phyloP scores from a whole-genome alignment of 225 moss, liverwort and hornwort genomes.

The Polytrichum formosum region DNA sequence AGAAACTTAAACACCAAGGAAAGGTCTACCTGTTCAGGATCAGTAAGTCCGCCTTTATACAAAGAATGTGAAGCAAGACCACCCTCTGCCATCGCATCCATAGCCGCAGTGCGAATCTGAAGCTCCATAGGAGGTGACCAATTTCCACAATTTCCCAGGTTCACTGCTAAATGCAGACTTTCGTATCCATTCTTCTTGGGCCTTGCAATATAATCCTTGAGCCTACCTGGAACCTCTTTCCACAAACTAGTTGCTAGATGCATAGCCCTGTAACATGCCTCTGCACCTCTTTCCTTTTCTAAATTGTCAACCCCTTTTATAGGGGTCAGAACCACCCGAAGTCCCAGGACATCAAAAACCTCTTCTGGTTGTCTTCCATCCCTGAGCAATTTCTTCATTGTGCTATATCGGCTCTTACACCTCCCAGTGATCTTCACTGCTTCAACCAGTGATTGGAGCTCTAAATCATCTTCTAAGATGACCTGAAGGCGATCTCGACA shows the following conservation, averaged over 20 bases:
- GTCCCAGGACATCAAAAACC: constrained; percentile 82
- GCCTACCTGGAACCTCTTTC: constrained; percentile 65
- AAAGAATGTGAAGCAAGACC: constrained; percentile 85
- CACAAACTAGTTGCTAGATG: constrained; percentile 62
- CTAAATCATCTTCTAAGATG: constrained; percentile 50
- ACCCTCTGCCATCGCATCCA: constrained; percentile 81
- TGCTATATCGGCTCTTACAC: constrained; percentile 87
- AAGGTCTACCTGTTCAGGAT: constrained; percentile 73
- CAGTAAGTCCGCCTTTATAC: constrained; percentile 86
- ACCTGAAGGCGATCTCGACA: constrained; percentile 49
- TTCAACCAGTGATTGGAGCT: constrained; percentile 45
- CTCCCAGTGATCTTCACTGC: constrained; percentile 58
- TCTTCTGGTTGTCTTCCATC: constrained; percentile 88
- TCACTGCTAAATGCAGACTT: constrained; percentile 78
- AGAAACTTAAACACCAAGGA: too few species aligned
- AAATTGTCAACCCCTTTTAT: constrained; percentile 24
- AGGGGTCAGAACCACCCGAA: constrained; percentile 71
- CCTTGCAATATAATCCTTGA: constrained; percentile 81
- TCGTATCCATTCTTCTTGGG: constrained; percentile 88
- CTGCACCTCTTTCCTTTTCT: constrained; percentile 46
- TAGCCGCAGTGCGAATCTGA: constrained; percentile 81
- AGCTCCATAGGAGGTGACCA: constrained; percentile 82
- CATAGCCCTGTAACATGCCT: constrained; percentile 77
- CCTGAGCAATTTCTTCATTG: constrained; percentile 87
- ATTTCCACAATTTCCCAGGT: constrained; percentile 46